Conservation (phyloP, 148 eudicot genomes). For the Camellia sinensis region DNA sequence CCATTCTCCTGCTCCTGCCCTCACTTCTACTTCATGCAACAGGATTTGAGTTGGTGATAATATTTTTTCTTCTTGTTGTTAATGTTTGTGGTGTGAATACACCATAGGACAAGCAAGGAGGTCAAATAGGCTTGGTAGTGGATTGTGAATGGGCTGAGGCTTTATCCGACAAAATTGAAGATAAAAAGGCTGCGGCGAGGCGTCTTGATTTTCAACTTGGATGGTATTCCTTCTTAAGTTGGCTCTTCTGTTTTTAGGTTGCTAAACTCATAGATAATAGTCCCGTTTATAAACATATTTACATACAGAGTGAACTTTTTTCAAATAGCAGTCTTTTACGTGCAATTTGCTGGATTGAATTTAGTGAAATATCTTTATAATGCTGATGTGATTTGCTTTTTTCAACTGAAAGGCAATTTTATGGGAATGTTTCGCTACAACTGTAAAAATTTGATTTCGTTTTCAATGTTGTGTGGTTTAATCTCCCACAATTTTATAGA, state of each 20-base stretch:
- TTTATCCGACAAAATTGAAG: constrained; percentile 62
- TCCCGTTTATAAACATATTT: background rate
- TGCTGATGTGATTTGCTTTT: no score
- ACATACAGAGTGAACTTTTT: background rate
- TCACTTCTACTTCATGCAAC: no score
- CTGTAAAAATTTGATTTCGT: no score
- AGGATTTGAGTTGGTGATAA: background rate
- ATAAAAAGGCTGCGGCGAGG: constrained; percentile 67
- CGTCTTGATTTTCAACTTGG: constrained; percentile 83
- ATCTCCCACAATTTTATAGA: background rate
- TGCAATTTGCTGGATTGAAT: no score
- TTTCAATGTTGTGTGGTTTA: background rate
- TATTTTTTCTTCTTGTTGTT: background rate
- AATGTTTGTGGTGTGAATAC: background rate
- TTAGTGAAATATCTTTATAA: no score
- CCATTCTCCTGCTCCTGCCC: no score
- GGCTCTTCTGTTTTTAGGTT: background rate
- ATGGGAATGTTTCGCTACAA: no score
- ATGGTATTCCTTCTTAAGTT: constrained; percentile 44
- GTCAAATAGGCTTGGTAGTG: constrained; percentile 63
- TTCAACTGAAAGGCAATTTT: no score
- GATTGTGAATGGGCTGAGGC: constrained; percentile 95
- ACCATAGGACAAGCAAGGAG: constrained; percentile 60
- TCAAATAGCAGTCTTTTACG: no score
- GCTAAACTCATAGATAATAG: background rate